A percentile compares a stretch with the other conserved stretches of the same genome.
Conservation (phyloP, 108 stramenopile genomes). For the Cyclotella sp. region DNA sequence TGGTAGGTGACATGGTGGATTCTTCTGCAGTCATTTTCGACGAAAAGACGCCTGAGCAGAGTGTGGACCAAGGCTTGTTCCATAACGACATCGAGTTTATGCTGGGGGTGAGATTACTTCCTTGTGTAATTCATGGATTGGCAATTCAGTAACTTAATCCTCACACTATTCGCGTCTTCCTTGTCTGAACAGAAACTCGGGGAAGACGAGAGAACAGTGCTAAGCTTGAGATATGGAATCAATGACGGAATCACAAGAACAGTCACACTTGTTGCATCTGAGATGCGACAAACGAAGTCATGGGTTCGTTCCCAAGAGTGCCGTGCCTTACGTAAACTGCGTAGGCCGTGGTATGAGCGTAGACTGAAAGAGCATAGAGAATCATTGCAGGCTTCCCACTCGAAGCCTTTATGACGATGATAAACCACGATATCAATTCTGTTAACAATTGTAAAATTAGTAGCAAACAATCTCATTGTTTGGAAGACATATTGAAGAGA, state of each 20-base stretch:
- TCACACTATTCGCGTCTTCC: neutral
- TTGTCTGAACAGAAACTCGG: constrained; percentile 57
- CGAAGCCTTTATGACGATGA: constrained; percentile 38
- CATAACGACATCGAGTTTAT: constrained; percentile 84
- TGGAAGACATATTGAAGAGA: neutral
- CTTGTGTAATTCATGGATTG: neutral
- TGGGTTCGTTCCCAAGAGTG: constrained; percentile 92
- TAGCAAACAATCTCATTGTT: neutral
- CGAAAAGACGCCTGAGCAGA: constrained; percentile 67
- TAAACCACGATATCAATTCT: neutral
- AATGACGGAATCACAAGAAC: constrained; percentile 88
- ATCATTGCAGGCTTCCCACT: constrained; percentile 57
- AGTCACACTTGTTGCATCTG: constrained; percentile 82
- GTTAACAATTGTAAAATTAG: constrained; percentile 13
- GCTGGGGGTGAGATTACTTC: constrained; percentile 52
- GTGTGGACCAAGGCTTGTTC: constrained; percentile 78
- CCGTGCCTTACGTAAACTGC: constrained; percentile 82
- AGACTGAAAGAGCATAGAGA: constrained; percentile 85
- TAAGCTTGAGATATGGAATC: constrained; percentile 82
- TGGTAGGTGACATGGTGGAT: constrained; percentile 77
- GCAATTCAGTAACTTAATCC: constrained; percentile 2
- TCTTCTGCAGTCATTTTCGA: constrained; percentile 56
- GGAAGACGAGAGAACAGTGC: constrained; percentile 76
- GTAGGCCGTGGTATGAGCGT: constrained; percentile 93
- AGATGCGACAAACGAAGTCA: constrained; percentile 78